phyloP scores from a whole-genome alignment of 2,329 filamentous ascomycete species.

The Calonectria fujianensis region DNA sequence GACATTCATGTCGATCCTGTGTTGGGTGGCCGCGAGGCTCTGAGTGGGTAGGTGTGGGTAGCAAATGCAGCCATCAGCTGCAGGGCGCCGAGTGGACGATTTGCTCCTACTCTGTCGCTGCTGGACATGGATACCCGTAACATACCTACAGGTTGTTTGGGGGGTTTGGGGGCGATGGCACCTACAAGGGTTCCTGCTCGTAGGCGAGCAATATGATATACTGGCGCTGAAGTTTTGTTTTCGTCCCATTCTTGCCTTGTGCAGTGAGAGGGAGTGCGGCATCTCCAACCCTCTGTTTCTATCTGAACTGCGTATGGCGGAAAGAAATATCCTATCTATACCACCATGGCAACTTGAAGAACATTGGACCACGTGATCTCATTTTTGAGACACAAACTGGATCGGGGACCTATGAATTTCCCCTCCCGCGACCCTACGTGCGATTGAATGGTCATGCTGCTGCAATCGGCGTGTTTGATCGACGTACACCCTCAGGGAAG shows the following conservation, averaged over 20 bases:
- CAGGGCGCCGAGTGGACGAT: slow-evolving; percentile 25
- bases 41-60: slow-evolving; percentile 8
- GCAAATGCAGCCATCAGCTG: slow-evolving; percentile 26
- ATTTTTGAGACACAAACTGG: background rate
- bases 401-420: background rate
- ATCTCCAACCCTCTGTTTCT: background rate
- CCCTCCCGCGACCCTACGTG: background rate
- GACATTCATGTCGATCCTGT: slow-evolving; percentile 20
- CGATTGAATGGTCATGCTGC: slow-evolving; percentile 3
- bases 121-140: slow-evolving; percentile 14
- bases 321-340: background rate
- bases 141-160: background rate
- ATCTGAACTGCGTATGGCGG: background rate
- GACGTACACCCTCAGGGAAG: slow-evolving; percentile 14
- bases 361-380: background rate
- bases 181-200: background rate
- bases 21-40: slow-evolving; percentile 22
- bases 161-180: background rate
- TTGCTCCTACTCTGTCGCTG: background rate
- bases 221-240: background rate
- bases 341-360: background rate
- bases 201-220: background rate
- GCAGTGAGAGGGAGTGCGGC: background rate
- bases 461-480: slow-evolving; percentile 23
- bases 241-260: background rate